Evolutionary conservation across 2,329 filamentous ascomycete genomes (phyloP), one percentile per base, ranked within the genome.

Genomic region (Fusarium secorum): DNA sequence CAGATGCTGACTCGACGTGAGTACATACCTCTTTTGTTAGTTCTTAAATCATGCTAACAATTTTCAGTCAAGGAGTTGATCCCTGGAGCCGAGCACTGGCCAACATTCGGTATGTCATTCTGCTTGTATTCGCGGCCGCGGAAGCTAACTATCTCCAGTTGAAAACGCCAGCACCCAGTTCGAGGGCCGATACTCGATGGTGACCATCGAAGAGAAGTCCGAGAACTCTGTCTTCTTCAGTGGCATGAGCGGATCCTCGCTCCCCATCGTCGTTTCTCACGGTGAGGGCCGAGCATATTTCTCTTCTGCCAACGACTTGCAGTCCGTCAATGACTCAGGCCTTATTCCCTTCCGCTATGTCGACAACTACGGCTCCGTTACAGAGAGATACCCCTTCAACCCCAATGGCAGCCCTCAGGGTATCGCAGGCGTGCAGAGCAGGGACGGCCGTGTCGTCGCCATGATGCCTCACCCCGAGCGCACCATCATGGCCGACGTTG

Each of bases 401-500:
- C 89, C 86, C 55, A 97, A 97, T 82, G 94, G 94, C 56, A 94
- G 91, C 78, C 92, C 93, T 2, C 85, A 87, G 68, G 94, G 93
- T 77, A 92, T 97, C 71, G 93, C 94, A 2, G 94, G 91, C 78
- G 91, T 97, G 30, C 86, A 91, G 74, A 94, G 89, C 75, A 87
- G 84, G 45, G 91, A 97, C 78, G 94, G 94, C 17, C 87, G 93
- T 62, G 93, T 97, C 2, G 81, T 97, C 73, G 94, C 94, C 11
- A 88, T 97, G 83, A 97, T 98, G 94, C 95, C 95, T 67, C 94
- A 97, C 80, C 94, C 94, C 2, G 94, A 98, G 83, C 88, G 94
- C n/a, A 97, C 93, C 20, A 90, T 97, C 64, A 84, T 97, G 84
- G 89, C 89, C 62, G 93, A 93, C 64, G 90, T 94, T 66, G 89